A percentile compares a stretch with the other conserved stretches of the same genome.
Conservation (phyloP, 192 early-diverging fungal species). For the Coemansia sp. region DNA sequence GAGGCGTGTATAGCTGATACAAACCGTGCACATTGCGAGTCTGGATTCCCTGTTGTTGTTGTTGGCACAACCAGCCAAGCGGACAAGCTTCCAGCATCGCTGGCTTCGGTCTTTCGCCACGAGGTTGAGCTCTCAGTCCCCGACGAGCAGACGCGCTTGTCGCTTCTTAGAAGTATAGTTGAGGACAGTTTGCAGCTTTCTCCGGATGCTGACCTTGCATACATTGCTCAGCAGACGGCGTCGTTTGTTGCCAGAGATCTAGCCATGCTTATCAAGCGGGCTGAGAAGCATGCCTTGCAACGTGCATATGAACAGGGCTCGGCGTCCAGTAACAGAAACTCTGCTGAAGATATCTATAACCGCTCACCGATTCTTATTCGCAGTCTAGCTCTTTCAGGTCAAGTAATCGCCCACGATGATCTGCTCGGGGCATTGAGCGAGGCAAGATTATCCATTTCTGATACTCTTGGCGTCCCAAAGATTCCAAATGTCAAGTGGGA, state of each 20-base stretch:
- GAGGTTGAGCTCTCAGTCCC: slow-evolving; percentile 75
- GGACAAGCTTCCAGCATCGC: slow-evolving; percentile 75
- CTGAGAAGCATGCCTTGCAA: slow-evolving; percentile 65
- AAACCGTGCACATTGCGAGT: slow-evolving; percentile 33
- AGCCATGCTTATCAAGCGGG: slow-evolving; percentile 70
- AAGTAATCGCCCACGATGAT: slow-evolving; percentile 75
- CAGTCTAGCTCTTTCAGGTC: slow-evolving; percentile 69
- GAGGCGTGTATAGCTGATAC: slow-evolving; percentile 32
- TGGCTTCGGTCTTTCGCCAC: slow-evolving; percentile 79
- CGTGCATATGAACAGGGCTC: slow-evolving; percentile 30
- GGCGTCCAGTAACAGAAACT: background rate
- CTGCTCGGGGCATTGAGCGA: slow-evolving; percentile 77
- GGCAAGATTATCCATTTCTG: slow-evolving; percentile 80
- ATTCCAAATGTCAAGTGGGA: slow-evolving; percentile 99
- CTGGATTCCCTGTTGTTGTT: slow-evolving; percentile 74
- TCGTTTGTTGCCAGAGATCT: slow-evolving; percentile 88
- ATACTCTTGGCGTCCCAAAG: slow-evolving; percentile 94
- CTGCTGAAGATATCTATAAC: background rate
- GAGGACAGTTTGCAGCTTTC: slow-evolving; percentile 57
- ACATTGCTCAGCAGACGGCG: slow-evolving; percentile 88
- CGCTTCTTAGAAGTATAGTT: slow-evolving; percentile 64
- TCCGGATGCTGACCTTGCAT: slow-evolving; percentile 72
- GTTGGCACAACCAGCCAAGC: slow-evolving; percentile 75
- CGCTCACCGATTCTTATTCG: slow-evolving; percentile 19
- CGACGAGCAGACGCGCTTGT: slow-evolving; percentile 64